Base-by-base conservation (phyloP, 2,329 filamentous ascomycete species). In the Aspergillus sp. region DNA sequence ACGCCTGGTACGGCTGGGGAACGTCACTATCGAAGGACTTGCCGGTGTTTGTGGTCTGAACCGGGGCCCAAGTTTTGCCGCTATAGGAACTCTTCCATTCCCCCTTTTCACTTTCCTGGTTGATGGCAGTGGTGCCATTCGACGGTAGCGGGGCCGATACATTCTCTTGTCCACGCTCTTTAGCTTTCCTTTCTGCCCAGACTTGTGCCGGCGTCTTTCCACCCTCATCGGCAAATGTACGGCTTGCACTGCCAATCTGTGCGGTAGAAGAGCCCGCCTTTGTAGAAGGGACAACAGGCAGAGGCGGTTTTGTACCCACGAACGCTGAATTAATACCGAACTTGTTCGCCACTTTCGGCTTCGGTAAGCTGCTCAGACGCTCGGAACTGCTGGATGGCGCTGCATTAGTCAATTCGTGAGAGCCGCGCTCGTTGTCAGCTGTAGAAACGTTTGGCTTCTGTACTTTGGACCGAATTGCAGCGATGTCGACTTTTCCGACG, bases 101-200 rank as follows among this genome's bases (percentile, higher is more conserved):
- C 59, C 79, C 80, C 36, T 82, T 83, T 63, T 90, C 92, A 70
- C 90, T 96, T 72, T 84, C 82, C 74, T 97, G 92, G 54, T 84
- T 82, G 0, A 87, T 84, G 43, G 86, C 78, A n/a, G 84, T 71
- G 23, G 68, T 69, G 6, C 78, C 65, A 23, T 80, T 73, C 55
- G 78, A 19, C 9, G 21, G 61, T 50, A 76, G 72, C 47, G 84
- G 72, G 19, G 81, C 75, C 54, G 82, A 76, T 28, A 81, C 78
- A 53, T 84, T 79, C 54, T 74, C 80, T 76, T 76, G 67, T 21
- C 85, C 87, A 60, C 89, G 84, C 74, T 95, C 88, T 62, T 88
- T 89, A 39, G 91, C 94, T 81, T 98, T 98, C 81, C 93, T 96
- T 81, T 99, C 95, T 0, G 94, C 94, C 95, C 95, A 99, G 38